Evolutionary conservation across 768 basidiomycete species (phyloP).

Genomic region (Pleurotus cornucopiae): DNA sequence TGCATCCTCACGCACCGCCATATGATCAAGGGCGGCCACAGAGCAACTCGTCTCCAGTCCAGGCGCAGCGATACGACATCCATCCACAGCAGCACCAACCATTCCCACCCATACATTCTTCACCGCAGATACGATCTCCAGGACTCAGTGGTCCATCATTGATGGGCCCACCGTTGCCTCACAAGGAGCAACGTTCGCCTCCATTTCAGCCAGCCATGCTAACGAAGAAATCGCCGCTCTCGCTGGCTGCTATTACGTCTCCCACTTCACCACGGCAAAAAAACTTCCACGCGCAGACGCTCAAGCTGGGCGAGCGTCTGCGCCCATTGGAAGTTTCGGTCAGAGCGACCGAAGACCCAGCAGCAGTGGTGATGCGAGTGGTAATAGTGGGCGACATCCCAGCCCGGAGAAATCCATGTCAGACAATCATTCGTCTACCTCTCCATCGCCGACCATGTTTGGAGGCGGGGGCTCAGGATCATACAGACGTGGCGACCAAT

Average conservation of each 20-base stretch:
- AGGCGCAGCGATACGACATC: conserved; percentile 2
- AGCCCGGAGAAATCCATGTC: not conserved
- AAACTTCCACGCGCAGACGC: conserved; percentile 80
- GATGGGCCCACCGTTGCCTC: conserved; percentile 2
- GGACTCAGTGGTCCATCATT: not conserved
- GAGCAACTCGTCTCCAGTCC: conserved; percentile 2
- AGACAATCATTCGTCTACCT: not conserved
- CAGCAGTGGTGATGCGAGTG: conserved; percentile 13
- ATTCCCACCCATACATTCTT: conserved; percentile 17
- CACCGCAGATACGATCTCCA: conserved; percentile 5
- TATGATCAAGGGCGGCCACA: conserved; percentile 1
- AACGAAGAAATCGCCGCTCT: conserved; percentile 29
- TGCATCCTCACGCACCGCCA: conserved; percentile 3
- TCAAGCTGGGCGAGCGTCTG: conserved; percentile 76
- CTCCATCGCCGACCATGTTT: not conserved
- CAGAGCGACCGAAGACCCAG: conserved; percentile 34
- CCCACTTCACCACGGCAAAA: conserved; percentile 49
- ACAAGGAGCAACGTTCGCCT: not conserved
- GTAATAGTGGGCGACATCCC: not conserved
- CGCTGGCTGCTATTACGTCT: conserved; percentile 36
- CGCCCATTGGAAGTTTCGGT: conserved; percentile 37
- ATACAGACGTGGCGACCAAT: not conserved
- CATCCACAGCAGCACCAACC: conserved; percentile 4
- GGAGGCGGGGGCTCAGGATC: not conserved
- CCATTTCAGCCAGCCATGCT: not conserved